These are phyloP conservation scores for Asterella californica DNA, from an alignment of 225 moss, liverwort and hornwort species.

Conservation along the genomic window DNA sequence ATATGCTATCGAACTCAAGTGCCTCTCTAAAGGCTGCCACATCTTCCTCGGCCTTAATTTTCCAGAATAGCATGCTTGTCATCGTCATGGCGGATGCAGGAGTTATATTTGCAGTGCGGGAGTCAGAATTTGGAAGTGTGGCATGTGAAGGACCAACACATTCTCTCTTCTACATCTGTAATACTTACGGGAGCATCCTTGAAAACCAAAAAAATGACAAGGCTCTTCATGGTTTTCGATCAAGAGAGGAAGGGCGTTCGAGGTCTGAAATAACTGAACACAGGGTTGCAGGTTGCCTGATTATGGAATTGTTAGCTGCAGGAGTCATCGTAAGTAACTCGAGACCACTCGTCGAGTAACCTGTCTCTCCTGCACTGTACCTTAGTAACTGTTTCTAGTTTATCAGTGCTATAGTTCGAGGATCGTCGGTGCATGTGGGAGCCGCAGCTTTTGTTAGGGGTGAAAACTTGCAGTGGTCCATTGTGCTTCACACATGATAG, in stretches of 20 bases:
- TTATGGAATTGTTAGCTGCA: not conserved
- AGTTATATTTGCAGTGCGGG: not conserved
- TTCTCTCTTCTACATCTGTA: slow-evolving; percentile 28
- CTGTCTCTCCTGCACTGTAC: slow-evolving; percentile 19
- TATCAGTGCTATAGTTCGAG: slow-evolving; percentile 2
- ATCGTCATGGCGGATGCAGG: slow-evolving; percentile 8
- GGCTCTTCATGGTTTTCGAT: slow-evolving; percentile 18
- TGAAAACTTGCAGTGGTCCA: not conserved
- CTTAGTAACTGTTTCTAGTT: not conserved
- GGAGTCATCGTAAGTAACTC: not conserved
- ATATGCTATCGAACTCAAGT: not conserved
- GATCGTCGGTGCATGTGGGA: slow-evolving; percentile 4
- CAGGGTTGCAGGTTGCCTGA: slow-evolving; percentile 11
- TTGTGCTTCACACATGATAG: not conserved
- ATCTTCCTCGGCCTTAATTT: not conserved
- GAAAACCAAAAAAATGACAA: slow-evolving; percentile 27
- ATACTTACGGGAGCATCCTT: slow-evolving; percentile 8
- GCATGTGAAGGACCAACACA: slow-evolving; percentile 8
- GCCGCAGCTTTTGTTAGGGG: slow-evolving; percentile 9
- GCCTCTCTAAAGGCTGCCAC: not conserved
- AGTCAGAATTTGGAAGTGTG: slow-evolving; percentile 4
- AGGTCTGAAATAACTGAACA: slow-evolving; percentile 2
- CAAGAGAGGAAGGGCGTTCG: slow-evolving; percentile 17
- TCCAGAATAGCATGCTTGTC: not conserved
- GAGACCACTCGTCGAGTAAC: slow-evolving; percentile 3